phyloP scores from a whole-genome alignment of 2,329 filamentous ascomycete species.

The Phialophora chinensis region DNA sequence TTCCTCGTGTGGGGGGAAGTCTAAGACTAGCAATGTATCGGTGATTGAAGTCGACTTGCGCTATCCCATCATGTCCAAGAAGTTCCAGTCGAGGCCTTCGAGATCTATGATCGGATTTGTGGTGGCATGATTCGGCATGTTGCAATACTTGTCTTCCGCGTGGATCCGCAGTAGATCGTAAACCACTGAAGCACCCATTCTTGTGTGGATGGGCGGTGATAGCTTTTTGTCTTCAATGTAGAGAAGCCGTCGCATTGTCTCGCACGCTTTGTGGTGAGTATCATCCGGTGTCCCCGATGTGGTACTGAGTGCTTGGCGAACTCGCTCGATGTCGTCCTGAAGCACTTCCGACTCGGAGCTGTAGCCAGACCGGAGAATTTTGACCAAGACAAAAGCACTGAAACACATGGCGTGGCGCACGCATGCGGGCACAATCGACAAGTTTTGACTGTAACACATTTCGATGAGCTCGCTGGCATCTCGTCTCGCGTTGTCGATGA shows the following conservation, averaged over 20 bases:
- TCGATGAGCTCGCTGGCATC: conserved; percentile 21
- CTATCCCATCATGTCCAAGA: conserved; percentile 31
- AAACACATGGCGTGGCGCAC: conserved; percentile 16
- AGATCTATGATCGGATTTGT: conserved; percentile 17
- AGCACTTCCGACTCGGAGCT: conserved; percentile 14
- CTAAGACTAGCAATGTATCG: not conserved
- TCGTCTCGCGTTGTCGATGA: conserved; percentile 9
- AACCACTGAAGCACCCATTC: conserved; percentile 21
- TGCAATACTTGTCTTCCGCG: conserved; percentile 13
- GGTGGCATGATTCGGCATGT: not conserved
- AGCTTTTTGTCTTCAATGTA: conserved; percentile 21
- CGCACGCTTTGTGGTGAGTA: conserved; percentile 9
- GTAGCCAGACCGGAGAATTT: conserved; percentile 11
- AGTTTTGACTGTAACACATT: conserved; percentile 17
- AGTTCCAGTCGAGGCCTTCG: conserved; percentile 20
- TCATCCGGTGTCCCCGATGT: conserved; percentile 11
- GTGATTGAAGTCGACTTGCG: not conserved
- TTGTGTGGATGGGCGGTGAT: conserved; percentile 14
- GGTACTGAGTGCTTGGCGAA: conserved; percentile 15
- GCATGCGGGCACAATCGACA: conserved; percentile 7
- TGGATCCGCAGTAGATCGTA: conserved; percentile 17
- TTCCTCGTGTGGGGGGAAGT: not conserved
- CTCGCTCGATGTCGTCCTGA: conserved; percentile 17
- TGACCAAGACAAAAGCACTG: conserved; percentile 15
- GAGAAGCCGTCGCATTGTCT: conserved; percentile 9